Evolutionary conservation across 257 asterid genomes (phyloP), one percentile per base, ranked within the genome.

Genomic region (Jaltomata sinuosa): DNA sequence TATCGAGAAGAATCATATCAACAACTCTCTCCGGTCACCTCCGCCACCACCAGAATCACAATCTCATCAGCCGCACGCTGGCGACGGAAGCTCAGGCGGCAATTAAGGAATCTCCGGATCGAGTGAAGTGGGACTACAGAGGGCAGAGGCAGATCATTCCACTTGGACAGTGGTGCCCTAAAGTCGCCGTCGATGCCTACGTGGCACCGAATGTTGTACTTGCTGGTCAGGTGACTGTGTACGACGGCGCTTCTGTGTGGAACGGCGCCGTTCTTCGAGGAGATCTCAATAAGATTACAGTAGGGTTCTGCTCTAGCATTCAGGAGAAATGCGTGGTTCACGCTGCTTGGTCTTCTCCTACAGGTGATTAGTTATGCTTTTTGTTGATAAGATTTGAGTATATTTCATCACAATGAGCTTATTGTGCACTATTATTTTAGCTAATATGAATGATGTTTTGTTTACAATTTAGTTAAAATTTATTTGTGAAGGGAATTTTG

Each of bases 321-420:
- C 99, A 95, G 89, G 99, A 95, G 83, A 89, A 89, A 38, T 94
- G 97, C 65, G 99, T 95, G 42, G 67, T 94, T 52, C 98, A 93
- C 84, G 98, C 99, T 86, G 98, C 99, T 47, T 94, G 99, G 97
- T 90, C 94, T 82, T 95, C 98, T 3, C 97, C 97, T 45, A 93
- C 98, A 61, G 99, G 98, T 94, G 79, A 25, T 87, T 31, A 38
- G n/a, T 67, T 22, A 36, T 34, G 47, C 31, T 64, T 71, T 19
- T 69, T 84, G 85, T 72, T 49, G 86, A 6, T 78, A 59, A 32
- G 50, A 45, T 84, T 80, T 85, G 16, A 19, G 11, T 32, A 27
- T 55, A 1, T 62, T 27, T 62, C 21, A 27, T 62, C 71, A 62
- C 38, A 62, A 62, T 62, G 38, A 62, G n/a, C 45, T 31, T 16